phyloP scores from a whole-genome alignment of 2,329 filamentous ascomycete genomes.

The Botrytis porri region DNA sequence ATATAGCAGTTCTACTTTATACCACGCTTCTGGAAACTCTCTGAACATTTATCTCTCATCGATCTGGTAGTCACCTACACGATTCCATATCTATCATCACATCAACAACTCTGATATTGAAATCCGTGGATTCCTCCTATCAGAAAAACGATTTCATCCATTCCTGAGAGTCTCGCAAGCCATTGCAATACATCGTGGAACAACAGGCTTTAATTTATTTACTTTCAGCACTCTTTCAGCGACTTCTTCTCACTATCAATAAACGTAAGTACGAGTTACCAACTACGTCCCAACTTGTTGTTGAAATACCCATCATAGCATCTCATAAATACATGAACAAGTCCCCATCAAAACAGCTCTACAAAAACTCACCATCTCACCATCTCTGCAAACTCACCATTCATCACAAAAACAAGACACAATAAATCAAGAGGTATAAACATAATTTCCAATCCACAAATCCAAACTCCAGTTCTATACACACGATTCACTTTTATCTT shows the following conservation, averaged over 20 bases:
- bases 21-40: background rate
- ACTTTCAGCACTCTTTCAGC: accelerated
- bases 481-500: background rate
- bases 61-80: background rate
- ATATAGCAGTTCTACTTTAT: background rate
- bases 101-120: background rate
- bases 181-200: background rate
- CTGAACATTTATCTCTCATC: background rate
- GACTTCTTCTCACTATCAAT: background rate
- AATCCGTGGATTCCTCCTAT: background rate
- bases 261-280: background rate
- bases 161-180: background rate
- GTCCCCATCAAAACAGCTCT: background rate
- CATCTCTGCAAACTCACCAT: background rate
- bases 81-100: background rate
- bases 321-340: background rate
- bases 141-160: background rate
- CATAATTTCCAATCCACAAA: background rate
- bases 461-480: background rate
- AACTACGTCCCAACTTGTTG: background rate
- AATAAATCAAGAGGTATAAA: background rate
- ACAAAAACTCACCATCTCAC: background rate
- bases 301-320: accelerated
- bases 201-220: background rate
- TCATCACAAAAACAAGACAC: background rate